Base-by-base conservation (phyloP, 257 asterid genomes). In the Misopates orontium region DNA sequence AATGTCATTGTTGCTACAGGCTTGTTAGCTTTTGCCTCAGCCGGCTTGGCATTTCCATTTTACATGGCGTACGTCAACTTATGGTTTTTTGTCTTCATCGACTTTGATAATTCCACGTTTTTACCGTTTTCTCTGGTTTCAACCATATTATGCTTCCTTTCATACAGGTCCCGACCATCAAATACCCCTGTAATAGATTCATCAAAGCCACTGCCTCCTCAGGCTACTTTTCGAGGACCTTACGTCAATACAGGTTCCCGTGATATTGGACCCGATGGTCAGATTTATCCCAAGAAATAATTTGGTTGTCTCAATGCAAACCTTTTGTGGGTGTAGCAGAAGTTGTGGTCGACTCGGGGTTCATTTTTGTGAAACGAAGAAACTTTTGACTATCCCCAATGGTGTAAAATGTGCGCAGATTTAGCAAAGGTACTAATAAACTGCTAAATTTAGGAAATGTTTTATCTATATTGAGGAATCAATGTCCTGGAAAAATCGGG, bases 191-290 rank as follows among this genome's bases (percentile, higher is more conserved):
- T 90, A 45, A 94, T 90, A 21, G 99, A 94, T 78, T 82, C 99
- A 41, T 90, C 99, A 59, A 94, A 88, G 82, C 78, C 97, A 18
- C 80, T 90, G 71, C 99, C 96, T 8, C 97, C 97, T 23, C 99
- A 94, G 66, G 97, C 96, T 28, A 86, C 96, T 42, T 94, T 90
- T 68, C 86, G 99, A 36, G 97, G 97, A 61, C 99, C 99, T 70
- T 94, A 94, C 36, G 42, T 94, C 59, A 94, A 94, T 79, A 88
- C 99, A 0, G 97, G 99, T 19, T 94, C 97, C 1, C 96, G 95
- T 19, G 99, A 94, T 60, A 54, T 90, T 52, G 99, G 99, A 55
- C 97, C 99, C 28, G 97, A 90, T 70, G 66, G 73, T 62, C 82
- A 62, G 70, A 78, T 79, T 48, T 86, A 85, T 75, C 67, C 95